Evolutionary conservation across 768 basidiomycete genomes (phyloP).

Genomic region (Lanmaoa pseudosensibilis): DNA sequence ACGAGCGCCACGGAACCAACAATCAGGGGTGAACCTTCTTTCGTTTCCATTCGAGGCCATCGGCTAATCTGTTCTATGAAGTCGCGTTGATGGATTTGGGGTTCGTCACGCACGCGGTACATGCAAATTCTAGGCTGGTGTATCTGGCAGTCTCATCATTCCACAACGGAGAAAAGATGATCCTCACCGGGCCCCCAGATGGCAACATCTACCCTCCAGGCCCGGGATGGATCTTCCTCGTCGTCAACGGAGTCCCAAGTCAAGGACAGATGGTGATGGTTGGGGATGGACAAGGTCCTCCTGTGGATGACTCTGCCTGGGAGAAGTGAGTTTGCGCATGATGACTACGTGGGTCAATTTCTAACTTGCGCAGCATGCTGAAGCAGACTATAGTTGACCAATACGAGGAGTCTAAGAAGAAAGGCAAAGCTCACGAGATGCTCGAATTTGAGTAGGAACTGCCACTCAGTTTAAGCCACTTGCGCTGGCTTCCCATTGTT

Average conservation of each 20-base stretch:
- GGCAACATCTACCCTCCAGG: conserved; percentile 74
- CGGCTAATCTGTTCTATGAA: conserved; percentile 28
- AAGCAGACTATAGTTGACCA: conserved; percentile 49
- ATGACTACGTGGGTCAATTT: neutral
- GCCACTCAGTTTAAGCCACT: neutral
- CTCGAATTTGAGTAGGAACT: conserved; percentile 10
- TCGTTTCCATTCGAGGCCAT: neutral
- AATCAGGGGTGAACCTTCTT: conserved; percentile 53
- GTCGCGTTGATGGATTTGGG: conserved; percentile 81
- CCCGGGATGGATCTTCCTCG: conserved; percentile 73
- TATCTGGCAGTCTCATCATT: conserved; percentile 52
- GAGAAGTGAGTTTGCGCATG: conserved; percentile 49
- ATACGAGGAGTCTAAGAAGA: conserved; percentile 42
- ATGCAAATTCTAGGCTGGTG: conserved; percentile 75
- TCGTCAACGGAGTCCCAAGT: conserved; percentile 67
- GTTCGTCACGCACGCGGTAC: conserved; percentile 76
- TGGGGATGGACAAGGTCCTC: conserved; percentile 62
- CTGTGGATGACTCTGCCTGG: conserved; percentile 53
- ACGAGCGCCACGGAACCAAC: conserved; percentile 33
- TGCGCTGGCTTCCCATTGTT: neutral
- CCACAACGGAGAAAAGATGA: conserved; percentile 46
- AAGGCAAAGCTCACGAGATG: conserved; percentile 22
- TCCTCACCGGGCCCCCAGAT: conserved; percentile 63
- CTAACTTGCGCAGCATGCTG: conserved; percentile 43
- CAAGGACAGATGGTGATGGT: conserved; percentile 62